Evolutionary conservation across 2,329 filamentous ascomycete genomes (phyloP).

Genomic region (Penicillium decumbens): DNA sequence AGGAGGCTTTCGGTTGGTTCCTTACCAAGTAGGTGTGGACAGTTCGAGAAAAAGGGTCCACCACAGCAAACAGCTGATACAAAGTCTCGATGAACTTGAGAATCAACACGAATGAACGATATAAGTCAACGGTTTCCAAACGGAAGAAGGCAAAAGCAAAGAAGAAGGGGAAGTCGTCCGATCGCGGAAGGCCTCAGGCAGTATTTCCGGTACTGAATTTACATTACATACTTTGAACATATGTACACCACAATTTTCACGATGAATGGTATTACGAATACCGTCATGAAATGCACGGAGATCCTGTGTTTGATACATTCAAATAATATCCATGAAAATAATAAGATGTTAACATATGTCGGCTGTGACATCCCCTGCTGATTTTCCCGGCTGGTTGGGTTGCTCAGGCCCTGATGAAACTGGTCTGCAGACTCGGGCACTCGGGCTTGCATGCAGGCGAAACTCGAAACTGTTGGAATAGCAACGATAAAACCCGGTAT

Average conservation of each 20-base stretch:
- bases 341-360: not conserved
- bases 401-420: slow-evolving; percentile 5
- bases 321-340: not conserved
- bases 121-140: not conserved
- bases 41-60: slow-evolving; percentile 1
- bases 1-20: slow-evolving; percentile 15
- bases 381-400: not conserved
- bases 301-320: not conserved
- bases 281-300: not conserved
- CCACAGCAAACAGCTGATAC: not conserved
- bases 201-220: not conserved
- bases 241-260: not conserved
- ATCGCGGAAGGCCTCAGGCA: slow-evolving; percentile 2
- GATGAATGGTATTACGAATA: not conserved
- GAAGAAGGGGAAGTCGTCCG: slow-evolving; percentile 1
- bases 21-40: slow-evolving; percentile 15
- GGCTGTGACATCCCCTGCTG: not conserved
- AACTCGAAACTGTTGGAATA: not conserved
- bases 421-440: slow-evolving; percentile 11
- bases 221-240: not conserved
- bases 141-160: not conserved
- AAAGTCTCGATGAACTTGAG: not conserved
- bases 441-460: slow-evolving; percentile 15
- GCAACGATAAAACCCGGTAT: not conserved
- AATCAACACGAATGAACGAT: not conserved